Conservation (phyloP, 345 rosid species). For the Moricandia moricandioides region DNA sequence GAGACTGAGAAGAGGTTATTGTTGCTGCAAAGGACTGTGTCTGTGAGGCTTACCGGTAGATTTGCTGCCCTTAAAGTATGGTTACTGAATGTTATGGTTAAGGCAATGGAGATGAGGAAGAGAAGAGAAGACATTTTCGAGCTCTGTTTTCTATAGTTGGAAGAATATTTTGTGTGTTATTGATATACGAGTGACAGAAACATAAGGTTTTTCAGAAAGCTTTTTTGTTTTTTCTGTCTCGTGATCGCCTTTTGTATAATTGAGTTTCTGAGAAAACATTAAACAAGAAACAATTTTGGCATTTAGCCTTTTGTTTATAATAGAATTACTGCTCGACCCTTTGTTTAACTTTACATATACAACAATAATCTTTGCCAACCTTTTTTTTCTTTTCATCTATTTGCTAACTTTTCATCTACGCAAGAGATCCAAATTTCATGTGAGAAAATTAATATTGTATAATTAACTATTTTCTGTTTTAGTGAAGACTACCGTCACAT, state of each 20-base stretch:
- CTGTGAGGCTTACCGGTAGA: neutral
- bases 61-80: slow-evolving; percentile 13
- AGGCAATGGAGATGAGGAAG: slow-evolving; percentile 20
- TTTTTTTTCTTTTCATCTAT: too few relatives aligned
- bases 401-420: too few relatives aligned
- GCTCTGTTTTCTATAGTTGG: neutral
- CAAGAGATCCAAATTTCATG: too few relatives aligned
- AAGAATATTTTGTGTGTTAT: slow-evolving; percentile 3
- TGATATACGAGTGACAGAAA: neutral
- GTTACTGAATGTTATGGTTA: slow-evolving; percentile 10
- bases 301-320: neutral
- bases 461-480: too few relatives aligned
- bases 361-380: too few relatives aligned
- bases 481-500: too few relatives aligned
- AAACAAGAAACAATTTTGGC: neutral
- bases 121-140: slow-evolving; percentile 28
- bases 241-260: slow-evolving; percentile 26
- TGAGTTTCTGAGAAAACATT: neutral
- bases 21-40: slow-evolving; percentile 9
- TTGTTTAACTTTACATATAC: too few relatives aligned
- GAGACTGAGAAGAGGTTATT: slow-evolving; percentile 10
- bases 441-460: too few relatives aligned
- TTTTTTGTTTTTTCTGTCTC: slow-evolving; percentile 28
- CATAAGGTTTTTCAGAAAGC: slow-evolving; percentile 5
- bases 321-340: neutral